Conservation (phyloP, 768 basidiomycete species). For the Galerina sulciceps region DNA sequence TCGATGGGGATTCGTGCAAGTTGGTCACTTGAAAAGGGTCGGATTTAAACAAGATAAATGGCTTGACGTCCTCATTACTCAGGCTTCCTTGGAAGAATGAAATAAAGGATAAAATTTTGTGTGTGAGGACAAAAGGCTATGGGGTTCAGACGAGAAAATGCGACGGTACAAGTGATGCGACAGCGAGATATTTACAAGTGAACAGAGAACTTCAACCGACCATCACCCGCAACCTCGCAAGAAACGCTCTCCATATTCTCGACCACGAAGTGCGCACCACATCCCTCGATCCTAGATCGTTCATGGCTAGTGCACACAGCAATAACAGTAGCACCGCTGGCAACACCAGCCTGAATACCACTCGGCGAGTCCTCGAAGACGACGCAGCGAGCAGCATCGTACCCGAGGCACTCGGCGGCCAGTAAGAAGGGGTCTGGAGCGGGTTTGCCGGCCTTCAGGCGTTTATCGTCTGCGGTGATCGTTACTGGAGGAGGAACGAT, state of each 20-base stretch:
- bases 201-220: slow-evolving; percentile 5
- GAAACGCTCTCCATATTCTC: slow-evolving; percentile 56
- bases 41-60: slow-evolving; percentile 26
- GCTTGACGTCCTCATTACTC: slow-evolving; percentile 22
- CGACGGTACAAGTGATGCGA: no score
- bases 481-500: slow-evolving; percentile 70
- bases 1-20: slow-evolving; percentile 23
- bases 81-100: slow-evolving; percentile 15
- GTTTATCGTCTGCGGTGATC: slow-evolving; percentile 78
- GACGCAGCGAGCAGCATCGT: slow-evolving; percentile 61
- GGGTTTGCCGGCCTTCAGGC: slow-evolving; percentile 68
- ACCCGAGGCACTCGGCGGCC: slow-evolving; percentile 62
- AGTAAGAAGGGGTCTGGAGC: slow-evolving; percentile 69
- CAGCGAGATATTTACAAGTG: neutral
- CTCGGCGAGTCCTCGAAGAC: slow-evolving; percentile 86
- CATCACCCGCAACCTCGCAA: slow-evolving; percentile 40
- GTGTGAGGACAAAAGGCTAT: no score
- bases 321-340: slow-evolving; percentile 73
- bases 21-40: slow-evolving; percentile 22
- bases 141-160: no score
- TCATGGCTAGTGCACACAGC: slow-evolving; percentile 79
- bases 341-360: slow-evolving; percentile 73
- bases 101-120: neutral
- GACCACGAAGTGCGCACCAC: slow-evolving; percentile 60
- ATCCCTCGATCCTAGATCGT: slow-evolving; percentile 53